These are phyloP conservation scores for Entophlyctis luteolus DNA, from an alignment of 192 early-diverging fungal species.

Conservation along the genomic window DNA sequence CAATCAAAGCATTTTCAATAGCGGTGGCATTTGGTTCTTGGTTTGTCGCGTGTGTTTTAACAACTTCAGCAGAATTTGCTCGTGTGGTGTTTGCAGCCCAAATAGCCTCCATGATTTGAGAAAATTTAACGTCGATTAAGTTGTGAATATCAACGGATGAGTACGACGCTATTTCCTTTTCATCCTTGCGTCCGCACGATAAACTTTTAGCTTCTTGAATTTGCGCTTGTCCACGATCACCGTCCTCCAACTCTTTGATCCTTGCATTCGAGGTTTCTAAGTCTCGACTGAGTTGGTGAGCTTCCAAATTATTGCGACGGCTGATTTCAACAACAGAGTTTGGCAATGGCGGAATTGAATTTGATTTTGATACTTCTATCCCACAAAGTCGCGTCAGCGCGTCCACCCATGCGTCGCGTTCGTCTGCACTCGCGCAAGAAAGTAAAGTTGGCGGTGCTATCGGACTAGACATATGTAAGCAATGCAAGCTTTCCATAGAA, in stretches of 20 bases:
- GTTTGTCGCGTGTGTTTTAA: background rate
- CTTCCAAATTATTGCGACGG: background rate
- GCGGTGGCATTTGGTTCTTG: background rate
- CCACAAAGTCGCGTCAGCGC: background rate
- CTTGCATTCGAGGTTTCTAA: background rate
- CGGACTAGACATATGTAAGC: background rate
- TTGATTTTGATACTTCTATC: background rate
- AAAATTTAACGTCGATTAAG: background rate
- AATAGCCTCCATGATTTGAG: constrained; percentile 16
- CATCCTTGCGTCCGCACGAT: background rate
- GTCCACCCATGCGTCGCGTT: constrained; percentile 12
- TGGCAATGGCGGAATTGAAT: background rate
- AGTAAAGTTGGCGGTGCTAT: too few relatives aligned
- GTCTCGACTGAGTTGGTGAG: too few relatives aligned
- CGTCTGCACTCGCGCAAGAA: background rate
- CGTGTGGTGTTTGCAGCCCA: constrained; percentile 18
- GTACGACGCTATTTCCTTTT: background rate
- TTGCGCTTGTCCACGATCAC: background rate
- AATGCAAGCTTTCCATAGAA: background rate
- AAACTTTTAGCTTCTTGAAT: background rate
- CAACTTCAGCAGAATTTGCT: background rate
- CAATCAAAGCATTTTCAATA: constrained; percentile 30
- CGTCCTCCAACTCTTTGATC: background rate
- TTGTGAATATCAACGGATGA: background rate
- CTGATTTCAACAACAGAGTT: background rate